These are phyloP conservation scores for Potentilla sterilis DNA, from an alignment of 306 rosid species.

Conservation along the genomic window DNA sequence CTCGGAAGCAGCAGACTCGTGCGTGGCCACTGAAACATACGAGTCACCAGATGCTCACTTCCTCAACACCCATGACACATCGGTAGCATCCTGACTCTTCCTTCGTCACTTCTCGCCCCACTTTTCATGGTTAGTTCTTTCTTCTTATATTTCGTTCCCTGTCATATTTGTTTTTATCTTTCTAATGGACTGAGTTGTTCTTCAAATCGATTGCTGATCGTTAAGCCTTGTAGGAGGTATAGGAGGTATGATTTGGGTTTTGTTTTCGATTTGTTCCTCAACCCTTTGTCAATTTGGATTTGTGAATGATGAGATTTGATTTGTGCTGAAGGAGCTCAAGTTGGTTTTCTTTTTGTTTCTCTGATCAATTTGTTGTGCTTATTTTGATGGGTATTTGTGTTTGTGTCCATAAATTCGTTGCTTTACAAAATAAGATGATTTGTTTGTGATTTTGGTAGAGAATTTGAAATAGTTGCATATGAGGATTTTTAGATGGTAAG, in stretches of 20 bases:
- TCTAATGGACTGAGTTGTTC: neutral
- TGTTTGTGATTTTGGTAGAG: neutral
- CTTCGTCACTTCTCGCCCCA: neutral
- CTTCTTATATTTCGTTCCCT: slow-evolving; percentile 1
- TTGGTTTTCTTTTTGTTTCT: neutral
- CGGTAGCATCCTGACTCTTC: neutral
- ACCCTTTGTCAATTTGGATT: neutral
- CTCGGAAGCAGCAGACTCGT: neutral
- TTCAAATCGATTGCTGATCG: neutral
- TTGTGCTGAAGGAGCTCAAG: neutral
- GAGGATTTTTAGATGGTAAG: neutral
- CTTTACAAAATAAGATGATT: neutral
- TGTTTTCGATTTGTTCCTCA: neutral
- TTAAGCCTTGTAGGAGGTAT: neutral
- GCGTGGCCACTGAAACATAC: neutral
- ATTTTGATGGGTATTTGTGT: neutral
- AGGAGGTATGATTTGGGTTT: neutral
- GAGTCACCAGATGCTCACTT: neutral
- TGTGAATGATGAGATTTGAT: neutral
- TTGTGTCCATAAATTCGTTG: neutral
- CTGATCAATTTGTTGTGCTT: neutral
- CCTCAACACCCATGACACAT: slow-evolving; percentile 2
- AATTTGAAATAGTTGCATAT: neutral
- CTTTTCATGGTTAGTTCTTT: slow-evolving; percentile 19
- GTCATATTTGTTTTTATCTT: neutral